phyloP scores from a whole-genome alignment of 495 filamentous ascomycete species.

The Margaritispora aquatica region DNA sequence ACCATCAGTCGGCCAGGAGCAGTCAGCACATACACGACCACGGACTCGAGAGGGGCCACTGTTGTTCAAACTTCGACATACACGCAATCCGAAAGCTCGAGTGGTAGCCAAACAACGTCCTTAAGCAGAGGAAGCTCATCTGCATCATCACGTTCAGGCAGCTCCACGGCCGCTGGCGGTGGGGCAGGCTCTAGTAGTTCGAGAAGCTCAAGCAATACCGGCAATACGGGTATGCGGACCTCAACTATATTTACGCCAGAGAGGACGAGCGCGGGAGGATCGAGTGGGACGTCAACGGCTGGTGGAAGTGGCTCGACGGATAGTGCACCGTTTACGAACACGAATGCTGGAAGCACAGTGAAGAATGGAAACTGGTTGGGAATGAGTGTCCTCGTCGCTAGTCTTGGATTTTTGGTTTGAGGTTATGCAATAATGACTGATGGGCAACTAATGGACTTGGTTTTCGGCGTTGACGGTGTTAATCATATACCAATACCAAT shows the following conservation, averaged over 20 bases:
- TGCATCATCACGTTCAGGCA: neutral
- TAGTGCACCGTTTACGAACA: slow-evolving; percentile 15
- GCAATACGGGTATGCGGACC: neutral
- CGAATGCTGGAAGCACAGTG: neutral
- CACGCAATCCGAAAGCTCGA: neutral
- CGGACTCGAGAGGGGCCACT: slow-evolving; percentile 11
- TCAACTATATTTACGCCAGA: neutral
- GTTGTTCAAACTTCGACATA: neutral
- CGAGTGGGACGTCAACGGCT: neutral
- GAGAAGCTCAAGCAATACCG: neutral
- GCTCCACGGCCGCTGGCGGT: neutral
- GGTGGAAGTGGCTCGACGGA: neutral
- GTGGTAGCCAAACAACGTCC: neutral
- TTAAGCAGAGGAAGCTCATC: neutral
- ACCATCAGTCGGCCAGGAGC: neutral
- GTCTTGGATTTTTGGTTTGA: neutral
- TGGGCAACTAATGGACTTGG: no score
- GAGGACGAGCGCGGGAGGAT: neutral
- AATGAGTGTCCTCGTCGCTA: neutral
- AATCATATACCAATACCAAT: no score
- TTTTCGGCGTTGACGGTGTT: no score
- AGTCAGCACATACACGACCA: slow-evolving; percentile 12
- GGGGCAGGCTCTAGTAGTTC: neutral
- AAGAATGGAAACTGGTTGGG: slow-evolving; percentile 3
- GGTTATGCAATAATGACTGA: neutral